Base-by-base conservation (phyloP, 306 rosid genomes). In the Adenanthera pavonina region DNA sequence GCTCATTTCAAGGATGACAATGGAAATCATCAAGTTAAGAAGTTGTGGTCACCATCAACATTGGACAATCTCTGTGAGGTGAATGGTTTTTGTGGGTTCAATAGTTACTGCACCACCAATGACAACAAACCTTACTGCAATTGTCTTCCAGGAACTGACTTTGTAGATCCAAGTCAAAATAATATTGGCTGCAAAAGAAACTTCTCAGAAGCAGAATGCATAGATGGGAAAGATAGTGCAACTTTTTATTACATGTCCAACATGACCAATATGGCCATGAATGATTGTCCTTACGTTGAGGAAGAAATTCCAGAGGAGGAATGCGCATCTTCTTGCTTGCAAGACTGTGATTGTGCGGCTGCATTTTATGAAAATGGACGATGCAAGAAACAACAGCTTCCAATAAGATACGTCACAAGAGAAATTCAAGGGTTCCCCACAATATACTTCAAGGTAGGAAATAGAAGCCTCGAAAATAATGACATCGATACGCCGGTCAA, bases 311-410 rank as follows among this genome's bases (percentile, higher is more conserved):
- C 12, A 6, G 3, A 9, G 64, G 78, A 80, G 8, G 73, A 80
- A 0, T 86, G 89, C 72, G 1, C 43, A 43, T 13, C 0, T 17
- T 34, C 84, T 59, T 86, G 89, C 60, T 77, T 83, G 52, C 53
- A 34, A 3, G 89, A 86, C 60, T 86, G 81, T 73, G 30, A 60
- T n/a, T 86, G 87, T 14, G 80, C 75, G 68, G 89, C 83, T 80
- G 85, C 75, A 7, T 4, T 59, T 0, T 83, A 72, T 67, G 17
- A 41, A 0, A 0, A 1, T 0, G 1, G 6, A 0, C 14, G 0
- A 0, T 86, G 89, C 83, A 67, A 1, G 48, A 86, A 67, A 70
- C 76, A 77, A 2, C 49, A 81, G 40, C 68, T 70, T 8, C 89
- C 89, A 67, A 80, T 86, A 44, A 83, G 74, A 40, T 83, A 86